Percentiles rank a stretch among this genome's conserved stretches.
Conservation (phyloP, 1,284 basidiomycete genomes). For the Xerocomus amazonicus region DNA sequence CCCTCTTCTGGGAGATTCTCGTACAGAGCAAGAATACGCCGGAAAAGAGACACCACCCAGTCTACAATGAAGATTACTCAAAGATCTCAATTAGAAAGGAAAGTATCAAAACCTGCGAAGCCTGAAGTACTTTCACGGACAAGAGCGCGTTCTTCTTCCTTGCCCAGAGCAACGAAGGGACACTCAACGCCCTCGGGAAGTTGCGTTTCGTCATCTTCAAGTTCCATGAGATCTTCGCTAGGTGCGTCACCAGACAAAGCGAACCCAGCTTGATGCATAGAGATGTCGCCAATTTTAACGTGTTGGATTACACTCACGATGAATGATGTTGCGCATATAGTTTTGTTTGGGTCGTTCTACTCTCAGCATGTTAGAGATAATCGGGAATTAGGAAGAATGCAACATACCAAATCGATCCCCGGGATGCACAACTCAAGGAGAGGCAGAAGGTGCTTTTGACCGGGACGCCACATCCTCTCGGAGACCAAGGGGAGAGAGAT, state of each 20-base stretch:
- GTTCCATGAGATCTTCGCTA: constrained; percentile 53
- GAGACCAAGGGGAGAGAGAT: constrained; percentile 79
- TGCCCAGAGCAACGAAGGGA: constrained; percentile 48
- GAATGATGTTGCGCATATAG: constrained; percentile 77
- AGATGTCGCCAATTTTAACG: constrained; percentile 81
- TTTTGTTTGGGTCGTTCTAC: constrained; percentile 92
- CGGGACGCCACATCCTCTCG: constrained; percentile 76
- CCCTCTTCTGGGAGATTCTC: constrained; percentile 95
- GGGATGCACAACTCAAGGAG: constrained; percentile 89
- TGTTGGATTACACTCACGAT: constrained; percentile 77
- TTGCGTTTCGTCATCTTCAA: constrained; percentile 41
- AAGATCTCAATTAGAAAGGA: background rate
- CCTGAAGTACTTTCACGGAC: constrained; percentile 75
- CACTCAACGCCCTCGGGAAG: constrained; percentile 59
- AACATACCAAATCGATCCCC: constrained; percentile 78
- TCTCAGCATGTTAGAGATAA: constrained; percentile 5
- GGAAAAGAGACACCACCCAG: constrained; percentile 88
- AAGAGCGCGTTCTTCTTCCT: constrained; percentile 70
- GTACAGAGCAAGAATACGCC: constrained; percentile 82
- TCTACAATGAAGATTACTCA: constrained; percentile 41
- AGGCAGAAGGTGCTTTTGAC: constrained; percentile 86
- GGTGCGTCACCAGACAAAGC: constrained; percentile 51
- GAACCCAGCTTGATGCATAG: constrained; percentile 53
- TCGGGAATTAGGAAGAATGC: background rate
- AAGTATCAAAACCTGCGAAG: constrained; percentile 59